Conservation (phyloP, 768 basidiomycete species). For the Clitopilus hobsonii region DNA sequence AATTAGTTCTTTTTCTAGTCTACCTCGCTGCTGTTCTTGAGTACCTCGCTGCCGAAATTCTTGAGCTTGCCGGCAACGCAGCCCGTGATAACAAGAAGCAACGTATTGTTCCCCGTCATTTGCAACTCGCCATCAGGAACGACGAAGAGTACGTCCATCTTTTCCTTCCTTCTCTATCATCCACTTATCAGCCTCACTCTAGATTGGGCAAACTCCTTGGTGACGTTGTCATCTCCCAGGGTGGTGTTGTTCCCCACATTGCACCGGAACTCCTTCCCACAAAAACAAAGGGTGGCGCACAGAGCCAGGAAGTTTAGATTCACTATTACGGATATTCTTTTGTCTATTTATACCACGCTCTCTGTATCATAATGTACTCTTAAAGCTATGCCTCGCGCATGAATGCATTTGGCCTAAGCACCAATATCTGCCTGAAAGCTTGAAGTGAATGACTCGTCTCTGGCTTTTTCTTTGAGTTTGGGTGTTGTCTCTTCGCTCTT, state of each 20-base stretch:
- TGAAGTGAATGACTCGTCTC: too few species aligned
- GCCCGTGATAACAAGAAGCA: slow-evolving; percentile 74
- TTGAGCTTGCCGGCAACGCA: slow-evolving; percentile 79
- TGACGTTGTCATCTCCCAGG: slow-evolving; percentile 85
- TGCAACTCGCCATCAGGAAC: slow-evolving; percentile 83
- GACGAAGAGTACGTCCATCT: slow-evolving; percentile 55
- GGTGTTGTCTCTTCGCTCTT: too few species aligned
- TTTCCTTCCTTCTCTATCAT: slow-evolving; percentile 1
- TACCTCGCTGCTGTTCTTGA: slow-evolving; percentile 83
- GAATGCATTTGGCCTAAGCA: background rate
- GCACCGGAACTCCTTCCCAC: slow-evolving; percentile 36
- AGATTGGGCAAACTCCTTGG: slow-evolving; percentile 80
- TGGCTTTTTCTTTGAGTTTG: too few species aligned
- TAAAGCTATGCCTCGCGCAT: background rate
- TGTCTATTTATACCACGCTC: background rate
- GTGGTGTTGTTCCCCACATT: slow-evolving; percentile 59
- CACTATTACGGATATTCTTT: background rate
- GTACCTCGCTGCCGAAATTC: slow-evolving; percentile 81
- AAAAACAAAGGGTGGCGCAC: slow-evolving; percentile 31
- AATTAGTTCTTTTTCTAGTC: slow-evolving; percentile 31
- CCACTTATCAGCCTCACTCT: slow-evolving; percentile 4
- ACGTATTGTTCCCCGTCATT: slow-evolving; percentile 83
- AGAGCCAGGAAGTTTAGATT: slow-evolving; percentile 18
- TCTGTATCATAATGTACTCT: background rate
- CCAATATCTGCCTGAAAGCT: too few species aligned